phyloP scores from a whole-genome alignment of 177 flowering plant species.

The Vitis hybrid region DNA sequence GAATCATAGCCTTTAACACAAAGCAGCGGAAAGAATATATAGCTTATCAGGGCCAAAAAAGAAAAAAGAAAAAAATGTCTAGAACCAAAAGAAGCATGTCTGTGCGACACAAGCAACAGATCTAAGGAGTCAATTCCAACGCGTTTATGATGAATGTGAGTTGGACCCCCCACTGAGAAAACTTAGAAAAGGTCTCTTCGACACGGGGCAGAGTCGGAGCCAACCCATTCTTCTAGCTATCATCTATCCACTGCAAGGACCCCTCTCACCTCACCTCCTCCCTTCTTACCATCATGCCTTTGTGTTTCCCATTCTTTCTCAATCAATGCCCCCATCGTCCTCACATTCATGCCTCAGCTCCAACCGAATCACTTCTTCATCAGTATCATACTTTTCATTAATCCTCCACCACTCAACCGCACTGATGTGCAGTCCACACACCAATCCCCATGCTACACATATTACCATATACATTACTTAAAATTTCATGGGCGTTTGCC shows the following conservation, averaged over 20 bases:
- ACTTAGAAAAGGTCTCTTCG: constrained; percentile 1
- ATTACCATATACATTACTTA: too few relatives aligned
- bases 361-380: too few relatives aligned
- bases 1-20: constrained; percentile 16
- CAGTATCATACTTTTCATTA: not conserved
- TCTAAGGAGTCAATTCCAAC: constrained; percentile 21
- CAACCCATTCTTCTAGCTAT: constrained; percentile 6
- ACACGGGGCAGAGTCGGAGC: constrained; percentile 12
- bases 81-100: constrained; percentile 3
- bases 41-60: not conserved
- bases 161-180: constrained; percentile 26
- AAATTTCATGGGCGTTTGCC: too few relatives aligned
- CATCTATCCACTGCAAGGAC: constrained; percentile 6
- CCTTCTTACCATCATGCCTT: constrained; percentile 21
- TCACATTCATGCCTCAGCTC: constrained; percentile 2
- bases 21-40: constrained; percentile 2
- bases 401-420: not conserved
- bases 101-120: constrained; percentile 10
- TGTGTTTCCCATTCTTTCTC: constrained; percentile 1
- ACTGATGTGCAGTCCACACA: too few relatives aligned
- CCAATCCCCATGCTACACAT: too few relatives aligned
- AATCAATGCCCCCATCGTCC: constrained; percentile 18
- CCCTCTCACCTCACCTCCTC: constrained; percentile 23
- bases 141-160: constrained; percentile 15
- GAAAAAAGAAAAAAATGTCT: not conserved